A percentile compares a stretch with the other conserved stretches of the same genome.
Evolutionary conservation across 1,139 yeast species (phyloP).

Genomic region (Tardiomyces depauwii): DNA sequence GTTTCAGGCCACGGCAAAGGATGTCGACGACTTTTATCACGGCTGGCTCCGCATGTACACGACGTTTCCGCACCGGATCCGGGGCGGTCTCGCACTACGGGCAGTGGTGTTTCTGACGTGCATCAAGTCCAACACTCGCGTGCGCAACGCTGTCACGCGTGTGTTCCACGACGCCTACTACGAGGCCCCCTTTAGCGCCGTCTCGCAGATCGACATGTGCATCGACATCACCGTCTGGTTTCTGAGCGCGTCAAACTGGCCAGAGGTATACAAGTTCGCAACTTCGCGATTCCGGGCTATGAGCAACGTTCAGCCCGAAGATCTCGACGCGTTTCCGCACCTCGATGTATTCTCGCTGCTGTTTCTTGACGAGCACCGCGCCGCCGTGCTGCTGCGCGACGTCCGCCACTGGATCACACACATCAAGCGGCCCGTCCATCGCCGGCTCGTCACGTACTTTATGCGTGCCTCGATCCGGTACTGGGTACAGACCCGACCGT

Average conservation of each 20-base stretch:
- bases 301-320: not conserved
- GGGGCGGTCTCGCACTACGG: slow-evolving; percentile 14
- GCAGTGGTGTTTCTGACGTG: slow-evolving; percentile 17
- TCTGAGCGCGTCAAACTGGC: slow-evolving; percentile 46
- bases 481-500: slow-evolving; percentile 50
- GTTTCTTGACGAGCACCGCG: slow-evolving; percentile 34
- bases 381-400: slow-evolving; percentile 31
- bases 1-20: slow-evolving; percentile 15
- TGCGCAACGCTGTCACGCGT: slow-evolving; percentile 17
- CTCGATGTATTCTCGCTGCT: slow-evolving; percentile 42
- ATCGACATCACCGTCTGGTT: slow-evolving; percentile 37
- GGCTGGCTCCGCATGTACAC: slow-evolving; percentile 18
- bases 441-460: slow-evolving; percentile 40
- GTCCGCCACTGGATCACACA: slow-evolving; percentile 31
- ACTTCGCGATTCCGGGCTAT: not conserved
- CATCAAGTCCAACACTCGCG: slow-evolving; percentile 16
- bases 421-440: slow-evolving; percentile 43
- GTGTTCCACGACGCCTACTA: slow-evolving; percentile 2
- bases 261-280: slow-evolving; percentile 20
- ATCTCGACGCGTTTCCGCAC: slow-evolving; percentile 33
- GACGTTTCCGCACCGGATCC: slow-evolving; percentile 20
- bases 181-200: slow-evolving; percentile 2
- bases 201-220: slow-evolving; percentile 36
- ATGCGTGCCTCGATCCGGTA: slow-evolving; percentile 38
- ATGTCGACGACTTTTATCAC: slow-evolving; percentile 13